Percentiles rank a stretch among this genome's conserved stretches.
Conservation (phyloP, 1,284 basidiomycete genomes). For the Ceratobasidium sp. region DNA sequence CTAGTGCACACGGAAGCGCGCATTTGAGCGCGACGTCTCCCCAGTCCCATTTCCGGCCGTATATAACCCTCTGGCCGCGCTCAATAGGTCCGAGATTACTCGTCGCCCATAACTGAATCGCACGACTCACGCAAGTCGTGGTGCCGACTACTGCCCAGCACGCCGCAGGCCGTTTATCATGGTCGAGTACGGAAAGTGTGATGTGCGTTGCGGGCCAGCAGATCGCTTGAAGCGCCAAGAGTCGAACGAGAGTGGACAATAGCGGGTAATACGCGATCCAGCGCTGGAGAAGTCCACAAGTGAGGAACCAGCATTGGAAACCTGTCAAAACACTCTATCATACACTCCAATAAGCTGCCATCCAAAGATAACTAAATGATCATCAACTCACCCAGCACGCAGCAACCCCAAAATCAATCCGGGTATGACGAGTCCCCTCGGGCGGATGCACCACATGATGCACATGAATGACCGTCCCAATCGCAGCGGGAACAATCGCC, state of each 20-base stretch:
- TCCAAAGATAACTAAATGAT: background rate
- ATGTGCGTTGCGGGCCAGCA: slow-evolving; percentile 89
- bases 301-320: slow-evolving; percentile 82
- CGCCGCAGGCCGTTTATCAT: slow-evolving; percentile 72
- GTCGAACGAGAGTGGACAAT: slow-evolving; percentile 82
- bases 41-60: slow-evolving; percentile 77
- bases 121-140: slow-evolving; percentile 79
- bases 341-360: background rate
- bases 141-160: slow-evolving; percentile 87
- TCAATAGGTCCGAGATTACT: slow-evolving; percentile 70
- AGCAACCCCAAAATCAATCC: slow-evolving; percentile 47
- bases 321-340: slow-evolving; percentile 80
- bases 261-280: slow-evolving; percentile 88
- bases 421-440: slow-evolving; percentile 24
- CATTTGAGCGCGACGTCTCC: slow-evolving; percentile 74
- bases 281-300: slow-evolving; percentile 82
- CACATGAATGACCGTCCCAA: slow-evolving; percentile 43
- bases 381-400: slow-evolving; percentile 49
- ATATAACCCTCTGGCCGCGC: slow-evolving; percentile 45
- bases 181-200: slow-evolving; percentile 76
- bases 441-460: slow-evolving; percentile 43
- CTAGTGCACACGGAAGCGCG: slow-evolving; percentile 74
- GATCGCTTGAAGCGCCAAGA: slow-evolving; percentile 86
- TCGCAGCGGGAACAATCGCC: slow-evolving; percentile 47
- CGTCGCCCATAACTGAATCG: slow-evolving; percentile 88